phyloP scores from a whole-genome alignment of 805 yeast species.

The Lipomyces mesembrius region DNA sequence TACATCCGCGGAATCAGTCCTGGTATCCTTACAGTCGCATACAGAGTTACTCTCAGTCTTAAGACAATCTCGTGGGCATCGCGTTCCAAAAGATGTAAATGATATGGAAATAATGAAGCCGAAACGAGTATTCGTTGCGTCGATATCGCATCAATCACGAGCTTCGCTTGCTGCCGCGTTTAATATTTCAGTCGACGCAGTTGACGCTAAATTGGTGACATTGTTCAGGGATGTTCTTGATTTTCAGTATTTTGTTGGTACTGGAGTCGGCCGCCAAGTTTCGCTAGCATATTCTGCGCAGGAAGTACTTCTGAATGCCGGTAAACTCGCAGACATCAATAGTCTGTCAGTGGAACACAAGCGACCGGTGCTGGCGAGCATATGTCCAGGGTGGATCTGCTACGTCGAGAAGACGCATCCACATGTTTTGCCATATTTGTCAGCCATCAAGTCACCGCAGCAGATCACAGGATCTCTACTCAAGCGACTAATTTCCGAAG shows the following conservation, averaged over 20 bases:
- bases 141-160: conserved; percentile 84
- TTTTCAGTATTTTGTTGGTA: conserved; percentile 77
- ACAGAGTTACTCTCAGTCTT: conserved; percentile 59
- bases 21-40: conserved; percentile 89
- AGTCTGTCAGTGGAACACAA: conserved; percentile 13
- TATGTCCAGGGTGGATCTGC: conserved; percentile 96
- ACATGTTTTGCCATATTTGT: conserved; percentile 68
- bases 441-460: conserved; percentile 86
- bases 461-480: conserved; percentile 85
- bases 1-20: conserved; percentile 94
- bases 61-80: conserved; percentile 11
- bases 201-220: conserved; percentile 65
- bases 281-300: conserved; percentile 58
- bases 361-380: conserved; percentile 66
- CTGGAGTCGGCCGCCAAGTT: conserved; percentile 77
- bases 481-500: conserved; percentile 56
- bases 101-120: conserved; percentile 43
- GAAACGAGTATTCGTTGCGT: conserved; percentile 60
- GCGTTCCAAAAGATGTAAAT: conserved; percentile 5
- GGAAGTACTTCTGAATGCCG: conserved; percentile 42
- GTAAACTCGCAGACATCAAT: conserved; percentile 6
- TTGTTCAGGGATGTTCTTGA: conserved; percentile 66
- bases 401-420: conserved; percentile 97
- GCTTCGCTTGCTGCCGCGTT: conserved; percentile 78
- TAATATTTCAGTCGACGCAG: conserved; percentile 54